phyloP scores from a whole-genome alignment of 306 rosid genomes.

The Lathyrus sativus region DNA sequence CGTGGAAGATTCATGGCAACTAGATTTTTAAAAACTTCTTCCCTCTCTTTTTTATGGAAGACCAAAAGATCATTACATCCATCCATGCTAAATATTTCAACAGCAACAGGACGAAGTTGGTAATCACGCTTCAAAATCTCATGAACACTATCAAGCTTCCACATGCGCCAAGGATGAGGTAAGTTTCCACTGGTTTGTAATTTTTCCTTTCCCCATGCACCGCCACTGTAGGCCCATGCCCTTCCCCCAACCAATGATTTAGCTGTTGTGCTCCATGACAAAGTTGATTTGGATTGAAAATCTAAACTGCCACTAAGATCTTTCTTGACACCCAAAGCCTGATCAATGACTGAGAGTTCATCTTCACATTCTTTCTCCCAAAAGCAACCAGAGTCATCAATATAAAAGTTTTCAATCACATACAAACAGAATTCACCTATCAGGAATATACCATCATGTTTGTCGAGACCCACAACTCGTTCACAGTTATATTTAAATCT shows the following conservation, averaged over 20 bases:
- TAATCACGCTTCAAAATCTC: slow-evolving; percentile 99
- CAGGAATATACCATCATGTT: slow-evolving; percentile 96
- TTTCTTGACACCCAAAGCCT: slow-evolving; percentile 96
- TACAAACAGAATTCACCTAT: slow-evolving; percentile 88
- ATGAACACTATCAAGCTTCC: slow-evolving; percentile 98
- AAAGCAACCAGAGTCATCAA: slow-evolving; percentile 82
- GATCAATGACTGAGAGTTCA: slow-evolving; percentile 94
- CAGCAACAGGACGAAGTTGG: slow-evolving; percentile 98
- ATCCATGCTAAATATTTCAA: slow-evolving; percentile 99
- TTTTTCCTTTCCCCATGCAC: slow-evolving; percentile 99
- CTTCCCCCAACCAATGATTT: slow-evolving; percentile 88
- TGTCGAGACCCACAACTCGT: slow-evolving; percentile 95
- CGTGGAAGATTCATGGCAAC: slow-evolving; percentile 97
- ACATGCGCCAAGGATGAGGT: slow-evolving; percentile 96
- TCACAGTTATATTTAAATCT: slow-evolving; percentile 91
- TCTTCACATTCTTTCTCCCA: slow-evolving; percentile 89
- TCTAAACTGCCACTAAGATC: slow-evolving; percentile 66
- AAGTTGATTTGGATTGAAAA: slow-evolving; percentile 80
- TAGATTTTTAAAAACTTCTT: slow-evolving; percentile 89
- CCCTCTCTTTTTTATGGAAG: slow-evolving; percentile 98
- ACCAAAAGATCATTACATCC: slow-evolving; percentile 98
- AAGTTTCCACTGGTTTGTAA: slow-evolving; percentile 76
- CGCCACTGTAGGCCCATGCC: slow-evolving; percentile 99
- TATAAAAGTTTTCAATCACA: slow-evolving; percentile 92
- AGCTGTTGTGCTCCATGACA: slow-evolving; percentile 65